Conservation (phyloP, 108 stramenopile species). For the Cylindrotheca fusiformis region DNA sequence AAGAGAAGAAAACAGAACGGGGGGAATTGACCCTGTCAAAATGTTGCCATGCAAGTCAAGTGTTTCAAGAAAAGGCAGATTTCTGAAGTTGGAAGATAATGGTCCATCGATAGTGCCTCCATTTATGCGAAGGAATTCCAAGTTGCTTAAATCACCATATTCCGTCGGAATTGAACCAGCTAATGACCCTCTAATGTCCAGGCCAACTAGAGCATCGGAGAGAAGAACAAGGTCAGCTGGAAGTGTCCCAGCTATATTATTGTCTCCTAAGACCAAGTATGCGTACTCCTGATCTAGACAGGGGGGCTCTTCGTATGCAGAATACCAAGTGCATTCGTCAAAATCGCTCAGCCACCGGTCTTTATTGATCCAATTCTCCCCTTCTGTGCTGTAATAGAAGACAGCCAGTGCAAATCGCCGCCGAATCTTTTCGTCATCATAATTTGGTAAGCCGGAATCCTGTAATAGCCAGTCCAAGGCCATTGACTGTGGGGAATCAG, state of each 20-base stretch:
- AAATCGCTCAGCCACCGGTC: conserved; percentile 7
- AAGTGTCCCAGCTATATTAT: conserved; percentile 38
- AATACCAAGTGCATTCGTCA: conserved; percentile 23
- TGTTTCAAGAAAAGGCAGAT: conserved; percentile 8
- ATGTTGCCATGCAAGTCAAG: conserved; percentile 30
- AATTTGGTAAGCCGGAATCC: neutral
- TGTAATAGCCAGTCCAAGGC: conserved; percentile 17
- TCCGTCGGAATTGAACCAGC: conserved; percentile 26
- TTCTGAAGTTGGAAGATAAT: conserved; percentile 21
- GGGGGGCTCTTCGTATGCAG: neutral
- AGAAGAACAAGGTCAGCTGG: conserved; percentile 38
- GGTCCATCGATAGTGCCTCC: conserved; percentile 25
- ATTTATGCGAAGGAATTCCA: conserved; percentile 17
- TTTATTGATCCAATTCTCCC: conserved; percentile 16
- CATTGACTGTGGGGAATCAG: conserved; percentile 6
- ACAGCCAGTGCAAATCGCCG: conserved; percentile 24
- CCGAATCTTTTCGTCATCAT: conserved; percentile 2
- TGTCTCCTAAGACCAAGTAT: conserved; percentile 30
- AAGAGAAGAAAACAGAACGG: conserved; percentile 17
- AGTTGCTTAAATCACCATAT: conserved; percentile 16
- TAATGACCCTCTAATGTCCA: conserved; percentile 24
- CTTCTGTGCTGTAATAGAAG: conserved; percentile 30
- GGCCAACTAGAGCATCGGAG: conserved; percentile 21
- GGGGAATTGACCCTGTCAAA: conserved; percentile 18
- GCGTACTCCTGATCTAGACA: conserved; percentile 2